phyloP scores from a whole-genome alignment of 2,329 filamentous ascomycete species.

The Hymenoscyphus fraxineus region DNA sequence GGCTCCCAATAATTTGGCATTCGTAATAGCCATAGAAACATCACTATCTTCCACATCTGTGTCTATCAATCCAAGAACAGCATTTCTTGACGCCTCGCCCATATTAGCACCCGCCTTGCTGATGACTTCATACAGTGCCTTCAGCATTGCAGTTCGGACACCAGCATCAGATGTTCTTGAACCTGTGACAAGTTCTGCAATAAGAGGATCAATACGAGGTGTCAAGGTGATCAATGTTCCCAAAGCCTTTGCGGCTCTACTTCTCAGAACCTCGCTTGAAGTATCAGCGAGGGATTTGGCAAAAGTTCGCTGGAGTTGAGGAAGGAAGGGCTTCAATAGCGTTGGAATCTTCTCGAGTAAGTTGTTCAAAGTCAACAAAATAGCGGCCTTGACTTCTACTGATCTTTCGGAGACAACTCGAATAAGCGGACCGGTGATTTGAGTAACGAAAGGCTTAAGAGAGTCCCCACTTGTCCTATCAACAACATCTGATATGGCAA shows the following conservation, averaged over 20 bases:
- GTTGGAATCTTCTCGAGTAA: conserved; percentile 93
- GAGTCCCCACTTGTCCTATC: conserved; percentile 86
- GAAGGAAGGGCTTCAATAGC: conserved; percentile 93
- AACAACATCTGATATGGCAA: conserved; percentile 93
- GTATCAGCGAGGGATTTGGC: conserved; percentile 92
- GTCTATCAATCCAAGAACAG: conserved; percentile 88
- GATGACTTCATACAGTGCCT: conserved; percentile 92
- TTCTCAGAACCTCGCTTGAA: conserved; percentile 81
- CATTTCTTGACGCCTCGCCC: conserved; percentile 81
- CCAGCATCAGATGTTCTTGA: conserved; percentile 85
- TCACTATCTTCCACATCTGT: conserved; percentile 73
- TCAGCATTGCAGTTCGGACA: conserved; percentile 93
- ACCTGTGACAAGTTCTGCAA: conserved; percentile 88
- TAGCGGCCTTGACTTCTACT: conserved; percentile 92
- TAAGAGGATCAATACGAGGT: conserved; percentile 89
- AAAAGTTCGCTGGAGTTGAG: conserved; percentile 94
- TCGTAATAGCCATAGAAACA: conserved; percentile 78
- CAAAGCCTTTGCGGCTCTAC: conserved; percentile 85
- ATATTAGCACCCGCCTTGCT: conserved; percentile 93
- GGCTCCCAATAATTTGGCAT: conserved; percentile 84
- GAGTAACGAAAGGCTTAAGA: conserved; percentile 90
- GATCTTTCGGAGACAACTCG: conserved; percentile 96
- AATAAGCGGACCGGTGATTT: conserved; percentile 95
- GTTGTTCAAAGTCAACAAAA: conserved; percentile 90
- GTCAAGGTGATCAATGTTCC: conserved; percentile 95